Percentiles rank a stretch among this genome's conserved stretches.
Conservation (phyloP, 768 basidiomycete species). For the Collybia mongolica region DNA sequence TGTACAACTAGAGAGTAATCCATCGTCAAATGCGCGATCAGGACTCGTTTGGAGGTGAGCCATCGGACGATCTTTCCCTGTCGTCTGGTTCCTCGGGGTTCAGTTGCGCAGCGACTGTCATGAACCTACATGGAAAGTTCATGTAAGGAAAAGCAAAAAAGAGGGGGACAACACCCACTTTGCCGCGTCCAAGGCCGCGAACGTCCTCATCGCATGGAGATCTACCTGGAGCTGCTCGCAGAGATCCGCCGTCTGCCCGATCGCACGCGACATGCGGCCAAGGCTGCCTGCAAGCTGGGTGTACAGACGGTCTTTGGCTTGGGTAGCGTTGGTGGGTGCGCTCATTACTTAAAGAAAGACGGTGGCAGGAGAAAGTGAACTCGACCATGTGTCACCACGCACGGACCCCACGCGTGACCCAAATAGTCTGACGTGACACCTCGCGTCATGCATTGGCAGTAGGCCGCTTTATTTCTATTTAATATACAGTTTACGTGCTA, state of each 20-base stretch:
- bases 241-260: conserved; percentile 72
- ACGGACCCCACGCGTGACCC: too few relatives aligned
- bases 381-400: too few relatives aligned
- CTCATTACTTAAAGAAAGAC: conserved; percentile 1
- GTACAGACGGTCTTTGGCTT: conserved; percentile 81
- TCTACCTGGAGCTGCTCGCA: conserved; percentile 77
- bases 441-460: too few relatives aligned
- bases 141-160: background rate
- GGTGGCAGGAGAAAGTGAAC: too few relatives aligned
- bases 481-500: too few relatives aligned
- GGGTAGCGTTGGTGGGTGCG: conserved; percentile 61
- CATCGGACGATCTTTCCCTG: too few relatives aligned
- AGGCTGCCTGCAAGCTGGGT: conserved; percentile 71
- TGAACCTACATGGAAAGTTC: conserved; percentile 26
- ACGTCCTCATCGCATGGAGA: conserved; percentile 74
- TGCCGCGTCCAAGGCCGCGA: conserved; percentile 78
- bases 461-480: too few relatives aligned
- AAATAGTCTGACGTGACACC: too few relatives aligned
- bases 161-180: conserved; percentile 52
- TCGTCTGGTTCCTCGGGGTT: conserved; percentile 30
- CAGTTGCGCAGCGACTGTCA: conserved; percentile 40
- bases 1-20: too few relatives aligned
- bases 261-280: conserved; percentile 62
- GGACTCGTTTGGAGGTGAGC: too few relatives aligned
- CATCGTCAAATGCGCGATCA: too few relatives aligned